Conservation (phyloP, 768 basidiomycete species). For the Serpula lacrymans region DNA sequence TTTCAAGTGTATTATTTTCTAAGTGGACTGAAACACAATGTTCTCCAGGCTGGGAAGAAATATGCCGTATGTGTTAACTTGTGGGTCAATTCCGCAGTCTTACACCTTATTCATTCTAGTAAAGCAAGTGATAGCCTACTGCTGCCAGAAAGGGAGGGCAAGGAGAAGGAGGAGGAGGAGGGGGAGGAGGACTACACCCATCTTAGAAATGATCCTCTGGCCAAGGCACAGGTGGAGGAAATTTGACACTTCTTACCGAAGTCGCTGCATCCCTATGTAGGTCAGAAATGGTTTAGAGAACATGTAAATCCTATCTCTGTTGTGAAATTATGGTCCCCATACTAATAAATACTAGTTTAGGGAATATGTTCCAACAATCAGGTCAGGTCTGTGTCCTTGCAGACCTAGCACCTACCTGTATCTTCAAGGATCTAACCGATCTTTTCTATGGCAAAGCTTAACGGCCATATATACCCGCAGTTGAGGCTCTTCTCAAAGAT, state of each 20-base stretch:
- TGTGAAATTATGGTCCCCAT: neutral
- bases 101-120: neutral
- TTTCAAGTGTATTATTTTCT: too few relatives aligned
- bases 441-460: neutral
- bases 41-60: neutral
- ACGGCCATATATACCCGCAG: neutral
- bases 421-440: neutral
- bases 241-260: neutral
- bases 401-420: neutral
- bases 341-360: neutral
- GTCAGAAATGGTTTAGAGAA: neutral
- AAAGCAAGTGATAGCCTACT: too few relatives aligned
- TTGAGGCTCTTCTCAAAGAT: neutral
- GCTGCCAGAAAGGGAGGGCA: too few relatives aligned
- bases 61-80: neutral
- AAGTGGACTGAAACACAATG: too few relatives aligned
- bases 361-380: neutral
- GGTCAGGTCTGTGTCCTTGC: neutral
- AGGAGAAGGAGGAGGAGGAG: neutral
- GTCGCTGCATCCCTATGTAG: neutral
- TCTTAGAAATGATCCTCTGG: too few relatives aligned
- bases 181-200: neutral
- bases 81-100: neutral
- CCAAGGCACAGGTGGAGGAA: too few relatives aligned
- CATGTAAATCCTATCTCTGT: neutral